Percentiles rank a stretch among this genome's conserved stretches.
phyloP scores from a whole-genome alignment of 306 rosid species.

The Cicer bijugum region DNA sequence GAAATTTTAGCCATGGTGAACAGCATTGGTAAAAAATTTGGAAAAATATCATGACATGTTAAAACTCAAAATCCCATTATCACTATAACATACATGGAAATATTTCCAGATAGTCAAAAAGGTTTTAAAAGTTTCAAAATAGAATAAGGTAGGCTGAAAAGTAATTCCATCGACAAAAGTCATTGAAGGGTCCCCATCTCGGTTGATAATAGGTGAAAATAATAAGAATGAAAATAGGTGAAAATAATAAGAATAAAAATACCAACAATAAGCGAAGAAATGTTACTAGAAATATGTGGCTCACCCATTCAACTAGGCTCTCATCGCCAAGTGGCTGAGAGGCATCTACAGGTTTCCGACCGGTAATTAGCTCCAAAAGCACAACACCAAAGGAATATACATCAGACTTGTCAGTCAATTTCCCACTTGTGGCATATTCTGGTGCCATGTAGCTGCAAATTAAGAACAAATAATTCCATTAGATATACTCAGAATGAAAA shows the following conservation, averaged over 20 bases:
- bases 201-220: no score
- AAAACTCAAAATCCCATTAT: background rate
- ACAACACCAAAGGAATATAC: constrained; percentile 96
- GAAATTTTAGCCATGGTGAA: background rate
- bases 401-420: constrained; percentile 94
- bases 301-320: constrained; percentile 98
- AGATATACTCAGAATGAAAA: constrained; percentile 31
- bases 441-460: constrained; percentile 92
- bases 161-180: background rate
- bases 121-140: background rate
- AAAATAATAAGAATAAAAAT: background rate
- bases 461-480: constrained; percentile 47
- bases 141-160: background rate
- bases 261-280: background rate
- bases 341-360: constrained; percentile 90
- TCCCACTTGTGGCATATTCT: constrained; percentile 98
- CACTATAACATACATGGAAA: background rate
- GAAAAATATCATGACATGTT: background rate
- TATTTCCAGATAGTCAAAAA: background rate
- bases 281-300: constrained; percentile 33
- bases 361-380: constrained; percentile 93
- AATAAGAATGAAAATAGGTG: background rate
- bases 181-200: no score
- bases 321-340: constrained; percentile 98
- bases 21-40: background rate